Percentiles rank a stretch among this genome's conserved stretches.
Conservation (phyloP, 352 stramenopile genomes). For the Pythium sp. region DNA sequence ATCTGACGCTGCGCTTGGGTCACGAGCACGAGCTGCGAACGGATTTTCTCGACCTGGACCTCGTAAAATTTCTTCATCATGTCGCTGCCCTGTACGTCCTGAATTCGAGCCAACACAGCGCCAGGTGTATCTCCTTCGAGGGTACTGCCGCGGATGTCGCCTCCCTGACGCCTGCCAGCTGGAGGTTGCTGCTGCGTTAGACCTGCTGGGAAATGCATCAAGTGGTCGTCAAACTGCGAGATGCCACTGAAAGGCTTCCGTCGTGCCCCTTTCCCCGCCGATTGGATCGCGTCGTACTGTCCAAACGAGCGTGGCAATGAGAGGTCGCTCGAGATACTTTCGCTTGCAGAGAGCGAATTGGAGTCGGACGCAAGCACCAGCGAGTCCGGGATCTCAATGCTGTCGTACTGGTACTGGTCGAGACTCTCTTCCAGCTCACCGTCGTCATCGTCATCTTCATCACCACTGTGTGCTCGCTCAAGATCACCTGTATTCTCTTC, state of each 20-base stretch:
- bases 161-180: neutral
- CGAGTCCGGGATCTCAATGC: constrained; percentile 18
- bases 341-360: constrained; percentile 42
- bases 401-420: constrained; percentile 15
- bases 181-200: neutral
- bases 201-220: constrained; percentile 24
- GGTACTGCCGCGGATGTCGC: constrained; percentile 9
- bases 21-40: constrained; percentile 46
- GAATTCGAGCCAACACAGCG: neutral
- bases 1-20: constrained; percentile 45
- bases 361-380: constrained; percentile 43
- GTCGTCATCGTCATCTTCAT: constrained; percentile 21
- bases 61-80: constrained; percentile 84
- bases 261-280: neutral
- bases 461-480: neutral
- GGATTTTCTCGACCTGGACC: constrained; percentile 75
- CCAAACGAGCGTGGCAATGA: constrained; percentile 70
- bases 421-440: constrained; percentile 26
- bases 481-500: constrained; percentile 2
- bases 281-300: constrained; percentile 36
- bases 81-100: constrained; percentile 15
- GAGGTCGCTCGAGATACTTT: constrained; percentile 69
- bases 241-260: constrained; percentile 17
- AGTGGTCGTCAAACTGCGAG: constrained; percentile 64
- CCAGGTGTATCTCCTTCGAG: neutral